phyloP scores from a whole-genome alignment of 1,284 basidiomycete genomes.

The Polyporus tsugae region DNA sequence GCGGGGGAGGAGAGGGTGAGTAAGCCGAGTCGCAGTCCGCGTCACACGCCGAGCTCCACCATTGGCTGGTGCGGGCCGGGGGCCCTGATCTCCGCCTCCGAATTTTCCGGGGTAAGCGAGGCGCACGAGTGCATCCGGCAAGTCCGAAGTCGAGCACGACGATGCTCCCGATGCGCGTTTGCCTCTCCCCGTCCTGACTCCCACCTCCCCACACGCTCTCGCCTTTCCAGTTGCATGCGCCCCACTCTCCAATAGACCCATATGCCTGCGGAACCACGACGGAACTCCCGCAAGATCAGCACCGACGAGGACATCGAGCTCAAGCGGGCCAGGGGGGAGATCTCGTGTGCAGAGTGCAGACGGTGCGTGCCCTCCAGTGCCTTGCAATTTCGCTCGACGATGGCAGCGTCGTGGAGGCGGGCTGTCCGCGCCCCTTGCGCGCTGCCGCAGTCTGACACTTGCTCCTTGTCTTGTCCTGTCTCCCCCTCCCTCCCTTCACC shows the following conservation, averaged over 20 bases:
- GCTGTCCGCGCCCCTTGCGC: neutral
- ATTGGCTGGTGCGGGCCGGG: conserved; percentile 5
- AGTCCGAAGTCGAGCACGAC: conserved; percentile 4
- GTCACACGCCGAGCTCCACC: neutral
- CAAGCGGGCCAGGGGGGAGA: conserved; percentile 71
- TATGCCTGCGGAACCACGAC: conserved; percentile 42
- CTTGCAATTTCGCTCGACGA: neutral
- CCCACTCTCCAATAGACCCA: neutral
- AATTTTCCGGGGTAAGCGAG: neutral
- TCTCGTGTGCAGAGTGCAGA: conserved; percentile 78
- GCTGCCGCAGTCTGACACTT: conserved; percentile 2
- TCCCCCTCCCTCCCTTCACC: neutral
- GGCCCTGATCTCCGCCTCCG: neutral
- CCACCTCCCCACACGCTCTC: conserved; percentile 4
- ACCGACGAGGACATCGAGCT: conserved; percentile 55
- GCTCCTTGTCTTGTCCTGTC: neutral
- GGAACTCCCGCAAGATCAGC: conserved; percentile 37
- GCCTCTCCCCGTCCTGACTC: conserved; percentile 7
- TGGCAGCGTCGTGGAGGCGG: neutral
- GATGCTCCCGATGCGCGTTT: conserved; percentile 9
- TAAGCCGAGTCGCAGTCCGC: neutral
- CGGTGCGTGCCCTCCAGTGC: conserved; percentile 50
- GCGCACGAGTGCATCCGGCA: conserved; percentile 2
- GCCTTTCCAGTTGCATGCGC: neutral
- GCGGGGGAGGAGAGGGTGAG: neutral